Base-by-base conservation (phyloP, 2,329 filamentous ascomycete species). In the Didymella lethalis region DNA sequence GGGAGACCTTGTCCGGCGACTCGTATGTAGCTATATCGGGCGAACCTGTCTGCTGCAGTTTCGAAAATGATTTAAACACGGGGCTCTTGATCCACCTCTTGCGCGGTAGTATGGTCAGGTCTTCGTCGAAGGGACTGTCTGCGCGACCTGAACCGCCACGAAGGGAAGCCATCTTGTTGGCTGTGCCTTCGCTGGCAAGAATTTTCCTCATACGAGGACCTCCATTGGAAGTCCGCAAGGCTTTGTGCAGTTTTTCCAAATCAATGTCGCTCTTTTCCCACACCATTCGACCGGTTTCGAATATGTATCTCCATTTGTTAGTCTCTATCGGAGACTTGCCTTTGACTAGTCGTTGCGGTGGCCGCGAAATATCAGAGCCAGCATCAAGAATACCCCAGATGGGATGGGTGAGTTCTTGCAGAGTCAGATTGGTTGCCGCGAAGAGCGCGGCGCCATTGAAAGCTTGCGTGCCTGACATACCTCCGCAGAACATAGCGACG, bases 361-460 rank as follows among this genome's bases (percentile, higher is more conserved):
- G 16, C 14, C 12, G 40, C 5, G 10, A 11, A 26, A 12, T 26
- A 4, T n/a, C 16, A 23, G 23, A 23, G 23, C 23, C 23, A 7
- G 32, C 14, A 36, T 36, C 7, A 36, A n/a, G 32, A 3, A 2
- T 5, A 7, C 3, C 12, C 10, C 40, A 43, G 11, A 43, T 26
- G 12, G 20, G 20, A 26, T 26, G 40, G 2, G 12, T 43, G 40
- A 43, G 11, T 2, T 4, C 40, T 11, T 43, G 11, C 10, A 43
- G 40, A 12, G 8, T 25, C 20, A 20, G 20, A 16, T 14, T 28
- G 12, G 36, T 44, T 40, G 44, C 10, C 20, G 62, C 64, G 26
- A 63, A 59, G n/a, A 67, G 46, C 16, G 43, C 23, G 23, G 66
- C 62, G 7, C 64, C 65, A 16, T 61, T 43, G 56, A 69, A 74